Evolutionary conservation across 805 yeast genomes (phyloP).

Genomic region (Pichia phayaonensis): DNA sequence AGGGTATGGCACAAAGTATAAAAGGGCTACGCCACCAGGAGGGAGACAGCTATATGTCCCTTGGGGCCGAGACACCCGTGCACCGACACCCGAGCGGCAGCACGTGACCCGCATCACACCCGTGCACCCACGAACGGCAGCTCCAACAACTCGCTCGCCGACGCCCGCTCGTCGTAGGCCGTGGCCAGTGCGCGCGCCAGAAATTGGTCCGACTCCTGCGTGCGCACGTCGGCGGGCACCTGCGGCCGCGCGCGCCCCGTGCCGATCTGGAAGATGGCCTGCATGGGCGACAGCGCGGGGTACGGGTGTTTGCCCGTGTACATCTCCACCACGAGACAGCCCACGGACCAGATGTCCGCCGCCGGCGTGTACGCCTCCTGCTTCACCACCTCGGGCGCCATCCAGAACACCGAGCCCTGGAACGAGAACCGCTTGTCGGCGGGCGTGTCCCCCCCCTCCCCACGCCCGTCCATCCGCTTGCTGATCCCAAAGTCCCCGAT

Average conservation of each 20-base stretch:
- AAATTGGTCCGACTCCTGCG: slow-evolving; percentile 36
- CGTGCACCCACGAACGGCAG: neutral
- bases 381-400: slow-evolving; percentile 98
- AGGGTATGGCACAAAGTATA: no score
- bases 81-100: no score
- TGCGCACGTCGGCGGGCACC: slow-evolving; percentile 61
- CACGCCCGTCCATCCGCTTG: slow-evolving; percentile 20
- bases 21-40: no score
- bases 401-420: slow-evolving; percentile 96
- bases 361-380: slow-evolving; percentile 85
- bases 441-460: slow-evolving; percentile 16
- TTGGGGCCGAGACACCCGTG: no score
- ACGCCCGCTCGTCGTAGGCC: neutral
- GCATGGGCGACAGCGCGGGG: slow-evolving; percentile 93
- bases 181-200: neutral
- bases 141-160: neutral
- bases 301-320: slow-evolving; percentile 94
- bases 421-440: slow-evolving; percentile 62
- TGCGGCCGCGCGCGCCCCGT: slow-evolving; percentile 66
- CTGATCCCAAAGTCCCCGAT: slow-evolving; percentile 65
- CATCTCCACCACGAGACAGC: slow-evolving; percentile 91
- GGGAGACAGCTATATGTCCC: no score
- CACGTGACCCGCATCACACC: no score
- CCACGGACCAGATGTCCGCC: slow-evolving; percentile 97
- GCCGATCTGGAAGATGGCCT: slow-evolving; percentile 92